Base-by-base conservation (phyloP, 1,139 yeast genomes). In the Hemisphaericaspora subhashii region DNA sequence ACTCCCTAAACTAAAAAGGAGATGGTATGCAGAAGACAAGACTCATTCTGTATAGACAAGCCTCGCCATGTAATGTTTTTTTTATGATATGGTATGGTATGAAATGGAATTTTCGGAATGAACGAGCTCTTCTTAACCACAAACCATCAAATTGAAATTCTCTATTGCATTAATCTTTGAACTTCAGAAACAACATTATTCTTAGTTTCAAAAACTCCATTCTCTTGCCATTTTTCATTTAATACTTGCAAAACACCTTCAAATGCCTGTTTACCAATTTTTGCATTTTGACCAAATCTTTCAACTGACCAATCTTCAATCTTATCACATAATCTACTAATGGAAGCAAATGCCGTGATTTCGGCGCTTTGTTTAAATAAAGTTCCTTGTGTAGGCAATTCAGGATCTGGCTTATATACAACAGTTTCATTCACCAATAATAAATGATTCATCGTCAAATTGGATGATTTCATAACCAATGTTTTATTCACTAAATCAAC, bases 291-390 rank as follows among this genome's bases (percentile, higher is more conserved):
- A 30, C 83, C 81, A 62, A 90, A 92, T 57, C 97, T 72, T 53
- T 86, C 88, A 3, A 88, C 83, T 1, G 92, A 81, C 95, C 96
- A 92, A 36, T 87, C 94, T 60, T 92, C 98, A 46, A 92, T 71
- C 60, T 85, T 83, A 56, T 82, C 86, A 60, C 95, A 86, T 3
- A 90, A 62, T 44, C 79, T 72, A 40, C 74, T 64, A 61, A 87
- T 75, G 2, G 83, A 71, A 4, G 89, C 87, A 58, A 83, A 85
- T 0, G 98, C 96, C 1, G 90, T 83, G 50, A 92, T 87, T 51
- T 85, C 88, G 0, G 98, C 98, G 48, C 77, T 80, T 61, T 92
- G 98, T 32, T 66, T 61, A 60, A 92, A 92, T 8, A 66, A 49
- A 0, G 98, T 92, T 39, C 72, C 66, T 17, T 57, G 42, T 0